phyloP scores from a whole-genome alignment of 805 yeast genomes.

The Clavispora vitiphila region DNA sequence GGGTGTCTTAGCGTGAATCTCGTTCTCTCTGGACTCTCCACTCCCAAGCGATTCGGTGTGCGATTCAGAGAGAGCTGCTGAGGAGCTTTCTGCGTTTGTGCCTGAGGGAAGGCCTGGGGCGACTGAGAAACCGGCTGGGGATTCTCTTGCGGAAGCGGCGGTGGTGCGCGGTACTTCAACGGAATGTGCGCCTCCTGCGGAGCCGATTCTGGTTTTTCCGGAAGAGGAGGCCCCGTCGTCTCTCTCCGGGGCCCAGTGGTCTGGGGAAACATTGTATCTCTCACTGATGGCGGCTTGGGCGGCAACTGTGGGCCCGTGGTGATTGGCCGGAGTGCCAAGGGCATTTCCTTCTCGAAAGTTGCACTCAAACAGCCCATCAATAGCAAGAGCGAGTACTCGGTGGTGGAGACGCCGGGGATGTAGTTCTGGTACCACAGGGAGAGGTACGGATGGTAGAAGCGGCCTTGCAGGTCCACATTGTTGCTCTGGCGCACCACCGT shows the following conservation, averaged over 20 bases:
- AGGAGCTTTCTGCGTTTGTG: no score
- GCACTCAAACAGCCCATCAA: conserved; percentile 26
- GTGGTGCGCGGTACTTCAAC: conserved; percentile 28
- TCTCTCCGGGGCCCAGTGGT: conserved; percentile 7
- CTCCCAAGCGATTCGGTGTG: no score
- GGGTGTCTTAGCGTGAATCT: no score
- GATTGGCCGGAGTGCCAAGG: conserved; percentile 12
- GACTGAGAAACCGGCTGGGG: no score
- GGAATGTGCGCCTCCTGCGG: no score
- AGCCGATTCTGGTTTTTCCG: conserved; percentile 15
- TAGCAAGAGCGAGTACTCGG: conserved; percentile 24
- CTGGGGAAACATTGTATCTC: conserved; percentile 28
- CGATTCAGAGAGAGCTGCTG: no score
- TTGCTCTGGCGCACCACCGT: conserved; percentile 52
- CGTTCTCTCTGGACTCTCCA: no score
- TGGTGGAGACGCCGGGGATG: conserved; percentile 2
- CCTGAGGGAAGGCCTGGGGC: no score
- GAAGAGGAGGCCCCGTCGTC: conserved; percentile 23
- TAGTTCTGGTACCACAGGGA: conserved; percentile 47
- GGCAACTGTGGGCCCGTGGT: conserved; percentile 19
- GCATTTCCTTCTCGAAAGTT: conserved; percentile 43
- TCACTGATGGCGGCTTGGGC: conserved; percentile 22
- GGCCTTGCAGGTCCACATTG: conserved; percentile 66
- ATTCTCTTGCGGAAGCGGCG: conserved; percentile 19
- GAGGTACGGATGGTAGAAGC: conserved; percentile 62